Conservation (phyloP, 768 basidiomycete species). For the Gymnopilus junonius region DNA sequence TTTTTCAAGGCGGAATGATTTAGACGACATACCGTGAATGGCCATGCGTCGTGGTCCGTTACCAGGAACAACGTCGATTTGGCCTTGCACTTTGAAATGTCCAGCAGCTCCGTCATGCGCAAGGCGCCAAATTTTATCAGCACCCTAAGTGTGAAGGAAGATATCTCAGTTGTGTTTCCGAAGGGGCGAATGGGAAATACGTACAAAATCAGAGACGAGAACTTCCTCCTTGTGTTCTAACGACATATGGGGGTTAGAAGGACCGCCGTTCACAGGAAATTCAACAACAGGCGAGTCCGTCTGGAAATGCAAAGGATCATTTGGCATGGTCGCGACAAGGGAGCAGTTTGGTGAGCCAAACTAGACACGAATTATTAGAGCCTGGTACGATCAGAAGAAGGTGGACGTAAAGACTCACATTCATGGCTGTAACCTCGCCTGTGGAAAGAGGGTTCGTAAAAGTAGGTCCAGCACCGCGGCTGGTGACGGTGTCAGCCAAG, state of each 20-base stretch:
- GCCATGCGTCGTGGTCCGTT: constrained; percentile 56
- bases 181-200: constrained; percentile 9
- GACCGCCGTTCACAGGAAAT: constrained; percentile 49
- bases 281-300: constrained; percentile 43
- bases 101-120: constrained; percentile 44
- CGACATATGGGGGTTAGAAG: constrained; percentile 67
- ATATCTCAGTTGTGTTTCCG: neutral
- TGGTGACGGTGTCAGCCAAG: constrained; percentile 46
- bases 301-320: constrained; percentile 40
- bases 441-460: constrained; percentile 54
- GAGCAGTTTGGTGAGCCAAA: constrained; percentile 42
- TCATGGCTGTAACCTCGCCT: constrained; percentile 60
- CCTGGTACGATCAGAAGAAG: neutral
- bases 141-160: constrained; percentile 47
- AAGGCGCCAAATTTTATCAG: constrained; percentile 68
- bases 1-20: too few species aligned
- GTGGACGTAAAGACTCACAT: constrained; percentile 39
- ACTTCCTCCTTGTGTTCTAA: constrained; percentile 55
- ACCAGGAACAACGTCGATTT: constrained; percentile 53
- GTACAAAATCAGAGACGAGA: constrained; percentile 63
- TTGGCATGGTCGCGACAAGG: constrained; percentile 41
- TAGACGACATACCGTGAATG: constrained; percentile 26
- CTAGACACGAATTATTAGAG: constrained; percentile 21
- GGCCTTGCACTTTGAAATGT: constrained; percentile 56
- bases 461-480: constrained; percentile 53